These are phyloP conservation scores for Rachicladosporium sp. DNA, from an alignment of 2,329 filamentous ascomycete species.

Conservation along the genomic window DNA sequence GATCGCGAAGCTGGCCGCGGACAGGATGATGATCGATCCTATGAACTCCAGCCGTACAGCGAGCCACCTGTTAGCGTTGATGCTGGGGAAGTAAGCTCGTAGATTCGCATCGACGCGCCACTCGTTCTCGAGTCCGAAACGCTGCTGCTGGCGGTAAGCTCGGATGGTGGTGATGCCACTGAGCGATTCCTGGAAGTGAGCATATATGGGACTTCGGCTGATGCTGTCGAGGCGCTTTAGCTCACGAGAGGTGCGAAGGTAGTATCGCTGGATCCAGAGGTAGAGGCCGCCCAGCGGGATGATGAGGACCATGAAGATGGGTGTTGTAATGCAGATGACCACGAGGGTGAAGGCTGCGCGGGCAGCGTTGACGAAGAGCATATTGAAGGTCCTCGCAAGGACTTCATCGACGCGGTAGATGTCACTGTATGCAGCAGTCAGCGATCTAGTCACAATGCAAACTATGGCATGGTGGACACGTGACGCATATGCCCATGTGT, in stretches of 20 bases:
- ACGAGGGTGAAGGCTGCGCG: conserved; percentile 64
- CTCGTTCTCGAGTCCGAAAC: conserved; percentile 89
- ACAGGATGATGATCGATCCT: conserved; percentile 83
- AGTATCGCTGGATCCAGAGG: conserved; percentile 91
- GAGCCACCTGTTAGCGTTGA: conserved; percentile 82
- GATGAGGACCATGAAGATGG: conserved; percentile 68
- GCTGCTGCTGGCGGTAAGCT: conserved; percentile 76
- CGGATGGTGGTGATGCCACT: conserved; percentile 91
- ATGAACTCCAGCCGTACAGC: conserved; percentile 92
- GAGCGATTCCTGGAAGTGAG: conserved; percentile 94
- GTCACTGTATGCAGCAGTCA: conserved; percentile 37
- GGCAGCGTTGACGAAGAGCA: conserved; percentile 48
- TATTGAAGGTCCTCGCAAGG: conserved; percentile 92
- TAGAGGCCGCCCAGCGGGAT: conserved; percentile 72
- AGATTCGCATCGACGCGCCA: conserved; percentile 94
- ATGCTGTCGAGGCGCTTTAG: conserved; percentile 92
- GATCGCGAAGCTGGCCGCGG: conserved; percentile 71
- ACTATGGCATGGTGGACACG: no score
- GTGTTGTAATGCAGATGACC: conserved; percentile 72
- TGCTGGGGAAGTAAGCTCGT: conserved; percentile 87
- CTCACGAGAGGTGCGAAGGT: conserved; percentile 88
- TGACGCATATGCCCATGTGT: no score
- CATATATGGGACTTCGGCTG: conserved; percentile 89
- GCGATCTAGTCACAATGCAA: no score
- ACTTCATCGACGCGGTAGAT: conserved; percentile 82